Evolutionary conservation across 352 stramenopile species (phyloP).

Genomic region (Pythium pyrilobum): DNA sequence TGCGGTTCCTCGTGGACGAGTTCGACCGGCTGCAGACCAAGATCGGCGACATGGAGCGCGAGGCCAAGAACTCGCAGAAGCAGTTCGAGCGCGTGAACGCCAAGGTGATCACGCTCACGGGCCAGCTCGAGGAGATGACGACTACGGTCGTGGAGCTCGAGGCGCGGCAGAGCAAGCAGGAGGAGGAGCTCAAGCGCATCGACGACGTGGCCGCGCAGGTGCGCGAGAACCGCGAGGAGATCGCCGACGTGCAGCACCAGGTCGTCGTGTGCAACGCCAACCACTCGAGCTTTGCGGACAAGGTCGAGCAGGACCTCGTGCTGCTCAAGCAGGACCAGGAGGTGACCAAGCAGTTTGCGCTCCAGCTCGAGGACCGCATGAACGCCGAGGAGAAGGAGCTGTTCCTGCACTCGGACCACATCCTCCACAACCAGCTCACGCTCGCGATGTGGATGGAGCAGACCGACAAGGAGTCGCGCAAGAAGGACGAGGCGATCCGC

Average conservation of each 20-base stretch:
- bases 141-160: constrained; percentile 66
- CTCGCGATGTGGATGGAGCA: constrained; percentile 79
- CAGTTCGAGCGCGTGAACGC: constrained; percentile 73
- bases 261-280: constrained; percentile 38
- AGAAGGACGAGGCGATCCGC: constrained; percentile 71
- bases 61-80: constrained; percentile 69
- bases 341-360: constrained; percentile 74
- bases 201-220: constrained; percentile 55
- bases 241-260: constrained; percentile 35
- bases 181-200: constrained; percentile 65
- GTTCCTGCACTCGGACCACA: constrained; percentile 75
- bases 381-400: constrained; percentile 80
- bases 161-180: constrained; percentile 45
- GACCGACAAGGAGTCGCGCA: constrained; percentile 58
- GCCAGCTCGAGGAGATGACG: constrained; percentile 62
- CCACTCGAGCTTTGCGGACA: constrained; percentile 45
- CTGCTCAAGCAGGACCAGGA: constrained; percentile 60
- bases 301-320: constrained; percentile 44
- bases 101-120: constrained; percentile 72
- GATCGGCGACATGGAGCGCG: constrained; percentile 71
- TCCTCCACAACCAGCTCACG: constrained; percentile 70
- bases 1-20: constrained; percentile 80
- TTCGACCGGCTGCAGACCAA: constrained; percentile 76
- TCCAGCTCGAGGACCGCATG: constrained; percentile 80
- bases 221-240: constrained; percentile 44